A percentile compares a stretch with the other conserved stretches of the same genome.
Conservation (phyloP, 1,139 yeast genomes). For the Diutina scorzettiae region DNA sequence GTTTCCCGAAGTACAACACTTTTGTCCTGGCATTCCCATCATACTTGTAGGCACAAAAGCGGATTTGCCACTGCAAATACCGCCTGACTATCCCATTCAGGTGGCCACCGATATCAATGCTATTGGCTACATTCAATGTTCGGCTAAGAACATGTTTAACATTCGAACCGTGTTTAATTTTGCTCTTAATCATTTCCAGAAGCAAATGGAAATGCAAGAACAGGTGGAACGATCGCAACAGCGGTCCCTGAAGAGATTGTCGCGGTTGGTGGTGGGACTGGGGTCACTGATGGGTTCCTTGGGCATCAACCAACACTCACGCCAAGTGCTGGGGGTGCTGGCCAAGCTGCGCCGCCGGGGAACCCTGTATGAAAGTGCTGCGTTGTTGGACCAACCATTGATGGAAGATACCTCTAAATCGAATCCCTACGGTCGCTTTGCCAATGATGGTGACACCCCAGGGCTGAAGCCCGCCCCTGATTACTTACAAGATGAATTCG, state of each 20-base stretch:
- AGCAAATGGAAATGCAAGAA: slow-evolving; percentile 23
- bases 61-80: slow-evolving; percentile 40
- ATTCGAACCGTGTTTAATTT: slow-evolving; percentile 56
- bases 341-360: neutral
- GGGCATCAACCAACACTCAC: neutral
- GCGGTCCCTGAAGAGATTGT: slow-evolving; percentile 21
- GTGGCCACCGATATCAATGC: slow-evolving; percentile 63
- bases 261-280: slow-evolving; percentile 17
- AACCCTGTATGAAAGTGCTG: slow-evolving; percentile 1
- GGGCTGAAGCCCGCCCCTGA: neutral
- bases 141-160: slow-evolving; percentile 61
- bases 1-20: slow-evolving; percentile 79
- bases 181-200: slow-evolving; percentile 29
- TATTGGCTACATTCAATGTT: slow-evolving; percentile 67
- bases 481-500: neutral
- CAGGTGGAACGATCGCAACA: slow-evolving; percentile 19
- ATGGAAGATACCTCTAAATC: neutral
- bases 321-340: neutral
- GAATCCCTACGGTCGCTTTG: slow-evolving; percentile 4
- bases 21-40: slow-evolving; percentile 70
- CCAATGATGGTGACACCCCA: slow-evolving; percentile 1
- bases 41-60: slow-evolving; percentile 70
- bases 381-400: slow-evolving; percentile 1
- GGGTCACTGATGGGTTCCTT: slow-evolving; percentile 4
- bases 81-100: slow-evolving; percentile 38